These are phyloP conservation scores for Gracilaria gracilis DNA, from an alignment of 23 red algal genomes.

Conservation along the genomic window DNA sequence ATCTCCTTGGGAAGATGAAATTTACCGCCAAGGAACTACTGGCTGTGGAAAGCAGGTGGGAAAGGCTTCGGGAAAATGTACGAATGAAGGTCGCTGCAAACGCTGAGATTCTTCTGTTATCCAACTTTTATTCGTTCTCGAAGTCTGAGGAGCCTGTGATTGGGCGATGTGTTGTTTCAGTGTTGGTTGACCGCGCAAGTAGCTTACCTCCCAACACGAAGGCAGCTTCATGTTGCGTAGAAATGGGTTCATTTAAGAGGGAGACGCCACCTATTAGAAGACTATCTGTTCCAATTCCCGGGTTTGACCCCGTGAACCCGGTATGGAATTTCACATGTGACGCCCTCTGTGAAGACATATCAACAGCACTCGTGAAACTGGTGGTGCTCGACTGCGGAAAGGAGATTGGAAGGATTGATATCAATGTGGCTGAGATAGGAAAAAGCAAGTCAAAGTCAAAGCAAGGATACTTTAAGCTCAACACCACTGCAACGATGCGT, in stretches of 20 bases:
- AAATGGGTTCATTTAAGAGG: conserved; percentile 22
- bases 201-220: conserved; percentile 61
- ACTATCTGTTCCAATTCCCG: conserved; percentile 40
- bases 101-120: conserved; percentile 45
- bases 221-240: conserved; percentile 37
- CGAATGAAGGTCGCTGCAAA: conserved; percentile 25
- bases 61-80: conserved; percentile 12
- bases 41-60: conserved; percentile 16
- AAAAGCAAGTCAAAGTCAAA: conserved; percentile 26
- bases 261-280: conserved; percentile 30
- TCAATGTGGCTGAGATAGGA: conserved; percentile 21
- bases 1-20: conserved; percentile 43
- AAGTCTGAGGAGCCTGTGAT: neutral
- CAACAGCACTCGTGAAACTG: conserved; percentile 23
- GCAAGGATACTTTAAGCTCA: conserved; percentile 52
- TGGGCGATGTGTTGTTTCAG: conserved; percentile 50
- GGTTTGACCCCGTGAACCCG: conserved; percentile 68
- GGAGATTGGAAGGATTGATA: conserved; percentile 28
- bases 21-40: conserved; percentile 49
- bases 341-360: conserved; percentile 39
- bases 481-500: conserved; percentile 28
- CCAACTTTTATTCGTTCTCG: conserved; percentile 25
- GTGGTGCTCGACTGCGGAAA: conserved; percentile 34
- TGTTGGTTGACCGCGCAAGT: conserved; percentile 58
- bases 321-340: conserved; percentile 64